phyloP scores from a whole-genome alignment of 2,329 filamentous ascomycete genomes.

The Paracoccidioides brasiliensis region DNA sequence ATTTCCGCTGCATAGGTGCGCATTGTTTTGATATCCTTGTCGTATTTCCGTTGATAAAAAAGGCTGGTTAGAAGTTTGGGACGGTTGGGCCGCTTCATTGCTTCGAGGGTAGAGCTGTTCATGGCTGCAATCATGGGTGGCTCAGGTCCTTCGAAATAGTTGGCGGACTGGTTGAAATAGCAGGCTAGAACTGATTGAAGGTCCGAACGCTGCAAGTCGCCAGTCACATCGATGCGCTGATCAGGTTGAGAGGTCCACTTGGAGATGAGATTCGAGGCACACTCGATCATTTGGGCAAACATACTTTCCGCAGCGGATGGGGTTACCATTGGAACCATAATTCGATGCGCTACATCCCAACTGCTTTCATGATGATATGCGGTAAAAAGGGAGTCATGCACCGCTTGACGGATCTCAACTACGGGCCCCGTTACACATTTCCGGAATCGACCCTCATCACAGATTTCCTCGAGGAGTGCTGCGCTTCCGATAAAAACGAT shows the following conservation, averaged over 20 bases:
- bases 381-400: constrained; percentile 57
- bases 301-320: constrained; percentile 27
- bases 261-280: constrained; percentile 37
- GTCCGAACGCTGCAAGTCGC: constrained; percentile 41
- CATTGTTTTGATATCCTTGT: constrained; percentile 40
- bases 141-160: constrained; percentile 34
- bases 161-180: constrained; percentile 40
- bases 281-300: constrained; percentile 39
- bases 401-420: constrained; percentile 44
- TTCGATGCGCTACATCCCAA: constrained; percentile 52
- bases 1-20: constrained; percentile 44
- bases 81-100: constrained; percentile 42
- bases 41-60: constrained; percentile 41
- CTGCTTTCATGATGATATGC: constrained; percentile 36
- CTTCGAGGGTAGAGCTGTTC: constrained; percentile 43
- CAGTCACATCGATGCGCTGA: constrained; percentile 34
- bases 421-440: constrained; percentile 40
- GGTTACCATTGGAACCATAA: constrained; percentile 35
- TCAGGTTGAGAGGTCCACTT: constrained; percentile 33
- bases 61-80: constrained; percentile 42
- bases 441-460: constrained; percentile 51
- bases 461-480: constrained; percentile 49
- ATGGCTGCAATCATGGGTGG: constrained; percentile 41
- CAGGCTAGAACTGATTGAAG: constrained; percentile 40
- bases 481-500: constrained; percentile 41